Percentiles rank a stretch among this genome's conserved stretches.
Conservation (phyloP, 352 stramenopile genomes). For the Globisporangium solare region DNA sequence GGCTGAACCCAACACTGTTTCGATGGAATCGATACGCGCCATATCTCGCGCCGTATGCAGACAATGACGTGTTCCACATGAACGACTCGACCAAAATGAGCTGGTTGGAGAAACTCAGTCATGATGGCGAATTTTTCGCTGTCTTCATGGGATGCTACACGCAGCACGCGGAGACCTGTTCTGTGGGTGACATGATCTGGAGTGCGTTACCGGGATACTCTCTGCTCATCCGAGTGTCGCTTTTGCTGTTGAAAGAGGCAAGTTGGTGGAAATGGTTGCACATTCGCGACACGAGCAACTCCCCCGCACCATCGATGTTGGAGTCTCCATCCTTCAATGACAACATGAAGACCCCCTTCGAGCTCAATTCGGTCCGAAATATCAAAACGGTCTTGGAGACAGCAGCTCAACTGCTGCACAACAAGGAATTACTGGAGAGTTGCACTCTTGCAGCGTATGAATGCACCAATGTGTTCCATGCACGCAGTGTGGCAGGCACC, state of each 20-base stretch:
- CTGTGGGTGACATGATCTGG: slow-evolving; percentile 35
- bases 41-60: slow-evolving; percentile 45
- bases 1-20: slow-evolving; percentile 55
- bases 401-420: slow-evolving; percentile 49
- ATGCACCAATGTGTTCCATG: slow-evolving; percentile 64
- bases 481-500: slow-evolving; percentile 56
- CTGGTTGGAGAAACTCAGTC: slow-evolving; percentile 51
- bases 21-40: slow-evolving; percentile 52
- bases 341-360: slow-evolving; percentile 34
- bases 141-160: slow-evolving; percentile 63
- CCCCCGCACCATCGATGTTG: slow-evolving; percentile 24
- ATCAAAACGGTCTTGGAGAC: slow-evolving; percentile 54
- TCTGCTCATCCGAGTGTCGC: slow-evolving; percentile 46
- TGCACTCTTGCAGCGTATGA: slow-evolving; percentile 68
- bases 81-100: slow-evolving; percentile 30
- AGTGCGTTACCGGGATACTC: slow-evolving; percentile 54
- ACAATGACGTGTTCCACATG: slow-evolving; percentile 57
- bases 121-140: slow-evolving; percentile 71
- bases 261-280: slow-evolving; percentile 63
- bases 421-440: slow-evolving; percentile 57
- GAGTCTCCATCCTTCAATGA: slow-evolving; percentile 13
- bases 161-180: slow-evolving; percentile 42
- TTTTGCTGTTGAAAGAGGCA: slow-evolving; percentile 64
- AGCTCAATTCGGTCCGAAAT: slow-evolving; percentile 41
- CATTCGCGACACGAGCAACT: slow-evolving; percentile 32